Conservation (phyloP, 306 rosid genomes). For the Gleditsia sinensis region DNA sequence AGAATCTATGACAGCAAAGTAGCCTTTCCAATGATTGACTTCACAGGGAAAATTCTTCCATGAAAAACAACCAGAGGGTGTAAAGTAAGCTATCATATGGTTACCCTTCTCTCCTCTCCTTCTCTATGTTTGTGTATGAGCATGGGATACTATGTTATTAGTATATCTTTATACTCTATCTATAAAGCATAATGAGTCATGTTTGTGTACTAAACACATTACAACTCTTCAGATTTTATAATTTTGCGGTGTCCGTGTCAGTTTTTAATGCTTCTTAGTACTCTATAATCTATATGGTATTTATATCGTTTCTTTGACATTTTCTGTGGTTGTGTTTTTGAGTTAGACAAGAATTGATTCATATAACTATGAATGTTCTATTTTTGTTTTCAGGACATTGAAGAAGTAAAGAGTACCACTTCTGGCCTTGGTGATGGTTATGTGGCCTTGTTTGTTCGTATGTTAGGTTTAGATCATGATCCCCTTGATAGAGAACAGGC, state of each 20-base stretch:
- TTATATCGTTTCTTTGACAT: background rate
- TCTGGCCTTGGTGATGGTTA: conserved; percentile 57
- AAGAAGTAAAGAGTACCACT: conserved; percentile 47
- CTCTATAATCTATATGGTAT: background rate
- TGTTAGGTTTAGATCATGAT: conserved; percentile 84
- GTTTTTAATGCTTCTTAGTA: no score
- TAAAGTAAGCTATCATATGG: background rate
- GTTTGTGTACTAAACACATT: no score
- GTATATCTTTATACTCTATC: background rate
- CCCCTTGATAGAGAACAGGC: conserved; percentile 82
- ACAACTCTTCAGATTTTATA: no score
- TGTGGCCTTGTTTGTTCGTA: conserved; percentile 79
- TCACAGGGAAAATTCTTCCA: background rate
- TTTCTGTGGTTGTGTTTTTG: conserved; percentile 7
- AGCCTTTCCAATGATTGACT: background rate
- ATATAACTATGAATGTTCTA: conserved; percentile 15
- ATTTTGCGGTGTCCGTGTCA: no score
- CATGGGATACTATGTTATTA: background rate
- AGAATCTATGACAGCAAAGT: background rate
- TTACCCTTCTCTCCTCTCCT: background rate
- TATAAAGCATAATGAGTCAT: no score
- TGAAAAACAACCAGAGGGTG: background rate
- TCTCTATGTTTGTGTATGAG: background rate
- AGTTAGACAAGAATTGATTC: conserved; percentile 2
- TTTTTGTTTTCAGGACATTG: conserved; percentile 53